Evolutionary conservation across 2,329 filamentous ascomycete species (phyloP).

Genomic region (Neonectria magnoliae): DNA sequence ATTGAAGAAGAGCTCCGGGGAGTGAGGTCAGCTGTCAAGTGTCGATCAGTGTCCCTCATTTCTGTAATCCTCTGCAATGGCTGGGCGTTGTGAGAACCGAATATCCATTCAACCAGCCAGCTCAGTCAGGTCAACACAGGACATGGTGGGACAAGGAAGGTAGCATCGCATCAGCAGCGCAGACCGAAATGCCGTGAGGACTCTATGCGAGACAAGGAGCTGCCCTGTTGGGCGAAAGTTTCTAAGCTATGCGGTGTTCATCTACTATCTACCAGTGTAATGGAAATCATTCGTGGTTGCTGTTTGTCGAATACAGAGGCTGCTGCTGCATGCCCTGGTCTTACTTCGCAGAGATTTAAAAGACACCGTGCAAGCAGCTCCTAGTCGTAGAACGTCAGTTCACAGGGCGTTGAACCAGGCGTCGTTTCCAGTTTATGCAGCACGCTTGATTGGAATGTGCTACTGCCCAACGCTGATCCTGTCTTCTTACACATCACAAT

Average conservation of each 20-base stretch:
- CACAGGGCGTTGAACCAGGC: not conserved
- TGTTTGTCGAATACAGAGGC: not conserved
- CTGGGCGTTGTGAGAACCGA: not conserved
- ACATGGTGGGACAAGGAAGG: not conserved
- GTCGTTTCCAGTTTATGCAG: conserved; percentile 11
- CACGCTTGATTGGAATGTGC: conserved; percentile 5
- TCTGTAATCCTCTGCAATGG: not conserved
- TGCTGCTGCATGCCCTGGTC: not conserved
- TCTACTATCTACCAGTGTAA: not conserved
- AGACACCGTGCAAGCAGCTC: not conserved
- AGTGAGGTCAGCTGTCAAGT: conserved; percentile 20
- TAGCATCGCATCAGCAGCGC: not conserved
- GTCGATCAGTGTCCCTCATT: conserved; percentile 16
- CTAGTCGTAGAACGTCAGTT: not conserved
- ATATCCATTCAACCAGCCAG: conserved; percentile 6
- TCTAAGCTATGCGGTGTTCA: not conserved
- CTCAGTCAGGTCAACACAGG: not conserved
- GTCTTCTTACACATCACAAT: not conserved
- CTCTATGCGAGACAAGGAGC: not conserved
- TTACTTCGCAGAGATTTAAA: not conserved
- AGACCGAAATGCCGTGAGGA: not conserved
- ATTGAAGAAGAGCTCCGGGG: conserved; percentile 15
- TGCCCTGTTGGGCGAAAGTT: not conserved
- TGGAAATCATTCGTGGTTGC: not conserved
- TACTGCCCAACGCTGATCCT: not conserved